Evolutionary conservation across 176 grass and related monocot genomes (phyloP).

Genomic region (Carex pumila): DNA sequence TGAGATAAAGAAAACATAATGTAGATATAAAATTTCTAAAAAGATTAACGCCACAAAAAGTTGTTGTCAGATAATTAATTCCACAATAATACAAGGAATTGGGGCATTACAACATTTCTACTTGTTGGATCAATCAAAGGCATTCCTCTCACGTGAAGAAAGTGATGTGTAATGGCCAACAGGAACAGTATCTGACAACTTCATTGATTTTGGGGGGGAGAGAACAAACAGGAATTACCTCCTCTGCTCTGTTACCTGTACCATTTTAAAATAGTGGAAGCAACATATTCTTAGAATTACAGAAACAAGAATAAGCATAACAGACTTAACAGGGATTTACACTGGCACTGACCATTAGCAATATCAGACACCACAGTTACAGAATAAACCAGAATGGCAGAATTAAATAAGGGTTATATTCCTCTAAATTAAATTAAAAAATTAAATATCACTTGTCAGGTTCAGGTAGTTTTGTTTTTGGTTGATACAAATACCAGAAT

Average conservation of each 20-base stretch:
- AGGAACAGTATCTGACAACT: neutral
- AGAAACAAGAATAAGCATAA: neutral
- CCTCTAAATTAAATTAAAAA: neutral
- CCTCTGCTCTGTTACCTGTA: slow-evolving; percentile 5
- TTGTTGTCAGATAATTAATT: neutral
- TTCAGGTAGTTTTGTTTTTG: neutral
- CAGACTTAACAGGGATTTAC: too few species aligned
- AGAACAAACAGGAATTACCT: neutral
- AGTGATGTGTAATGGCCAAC: neutral
- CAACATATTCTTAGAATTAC: neutral
- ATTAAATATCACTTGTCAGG: neutral
- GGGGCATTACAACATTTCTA: neutral
- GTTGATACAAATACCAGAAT: neutral
- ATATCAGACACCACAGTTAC: neutral
- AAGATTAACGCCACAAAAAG: too few species aligned
- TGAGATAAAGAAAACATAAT: too few species aligned
- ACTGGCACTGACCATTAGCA: neutral
- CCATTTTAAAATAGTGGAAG: neutral
- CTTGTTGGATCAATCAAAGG: neutral
- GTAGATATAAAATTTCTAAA: too few species aligned
- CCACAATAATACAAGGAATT: neutral
- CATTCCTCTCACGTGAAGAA: slow-evolving; percentile 2
- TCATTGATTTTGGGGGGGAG: neutral
- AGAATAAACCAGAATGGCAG: neutral
- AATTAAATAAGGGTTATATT: neutral